Base-by-base conservation (phyloP, 2,329 filamentous ascomycete genomes). In the Zasmidium cellare region DNA sequence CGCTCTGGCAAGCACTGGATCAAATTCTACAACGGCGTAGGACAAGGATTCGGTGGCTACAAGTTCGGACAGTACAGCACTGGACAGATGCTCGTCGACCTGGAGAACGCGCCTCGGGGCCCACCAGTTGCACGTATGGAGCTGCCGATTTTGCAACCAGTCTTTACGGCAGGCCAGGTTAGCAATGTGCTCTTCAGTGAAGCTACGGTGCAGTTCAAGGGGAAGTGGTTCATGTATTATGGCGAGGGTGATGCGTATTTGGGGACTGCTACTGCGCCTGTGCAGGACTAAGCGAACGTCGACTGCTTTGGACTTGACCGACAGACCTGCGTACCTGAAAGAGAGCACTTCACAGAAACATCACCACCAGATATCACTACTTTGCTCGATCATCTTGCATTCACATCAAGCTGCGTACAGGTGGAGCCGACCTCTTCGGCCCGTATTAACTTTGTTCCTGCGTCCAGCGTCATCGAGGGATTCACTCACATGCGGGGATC, bases 191-290 rank as follows among this genome's bases (percentile, higher is more conserved):
- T 52, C 12, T 52, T 52, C 28, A 51, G 49, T 41, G 49, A 51
- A 19, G 49, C 23, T 12, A 19, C 31, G 9, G 28, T 51, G 22
- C 49, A 51, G 25, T 51, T 51, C 20, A 35, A 24, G 18, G 49
- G 49, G 31, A 52, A 52, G 31, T 44, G 31, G 50, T 23, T 44
- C 14, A 52, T 44, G n/a, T 25, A 70, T 58, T 69, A 66, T 58
- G 69, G 69, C 9, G 61, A 67, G 46, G 68, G 64, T 18, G 68
- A 71, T 53, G 57, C 55, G 25, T 57, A 49, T 38, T 38, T 64
- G 22, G 58, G 61, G 11, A 57, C 63, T 25, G 63, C 61, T 28
- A 63, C 47, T 3, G 61, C 61, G 28, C 28, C 52, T 38, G 56
- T 61, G 23, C 61, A 64, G 57, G 52, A 53, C 18, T 61, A 52